phyloP scores from a whole-genome alignment of 257 asterid genomes.

The Rhazya stricta region DNA sequence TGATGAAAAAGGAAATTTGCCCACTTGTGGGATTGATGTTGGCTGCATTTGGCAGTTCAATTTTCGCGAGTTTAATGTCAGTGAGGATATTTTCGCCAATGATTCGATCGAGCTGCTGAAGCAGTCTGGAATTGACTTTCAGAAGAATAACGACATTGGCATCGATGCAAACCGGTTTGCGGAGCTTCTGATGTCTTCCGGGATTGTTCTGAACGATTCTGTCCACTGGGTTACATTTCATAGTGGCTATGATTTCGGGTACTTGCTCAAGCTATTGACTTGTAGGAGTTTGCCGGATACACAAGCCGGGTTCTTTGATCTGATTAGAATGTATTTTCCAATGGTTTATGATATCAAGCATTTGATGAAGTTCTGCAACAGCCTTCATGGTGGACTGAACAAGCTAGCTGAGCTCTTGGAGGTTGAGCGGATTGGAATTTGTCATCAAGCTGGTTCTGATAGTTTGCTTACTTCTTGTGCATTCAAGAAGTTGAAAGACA shows the following conservation, averaged over 20 bases:
- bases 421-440: slow-evolving; percentile 42
- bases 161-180: slow-evolving; percentile 32
- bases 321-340: slow-evolving; percentile 38
- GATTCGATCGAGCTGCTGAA: slow-evolving; percentile 43
- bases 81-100: slow-evolving; percentile 37
- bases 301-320: slow-evolving; percentile 30
- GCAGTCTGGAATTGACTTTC: slow-evolving; percentile 42
- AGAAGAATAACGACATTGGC: slow-evolving; percentile 31
- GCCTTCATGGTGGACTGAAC: slow-evolving; percentile 47
- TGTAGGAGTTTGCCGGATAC: slow-evolving; percentile 39
- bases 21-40: slow-evolving; percentile 31
- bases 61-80: slow-evolving; percentile 45
- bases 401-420: slow-evolving; percentile 46
- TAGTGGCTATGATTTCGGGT: slow-evolving; percentile 53
- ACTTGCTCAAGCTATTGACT: slow-evolving; percentile 38
- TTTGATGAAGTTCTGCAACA: slow-evolving; percentile 43
- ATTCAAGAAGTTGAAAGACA: slow-evolving; percentile 37
- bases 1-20: slow-evolving; percentile 39
- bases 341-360: slow-evolving; percentile 43
- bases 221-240: slow-evolving; percentile 48
- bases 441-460: slow-evolving; percentile 52
- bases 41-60: slow-evolving; percentile 51
- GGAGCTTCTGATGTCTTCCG: slow-evolving; percentile 48
- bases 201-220: slow-evolving; percentile 40
- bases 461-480: slow-evolving; percentile 37